phyloP scores from a whole-genome alignment of 371 early-diverging fungal genomes.

The Quaeritorhiza haematococci region DNA sequence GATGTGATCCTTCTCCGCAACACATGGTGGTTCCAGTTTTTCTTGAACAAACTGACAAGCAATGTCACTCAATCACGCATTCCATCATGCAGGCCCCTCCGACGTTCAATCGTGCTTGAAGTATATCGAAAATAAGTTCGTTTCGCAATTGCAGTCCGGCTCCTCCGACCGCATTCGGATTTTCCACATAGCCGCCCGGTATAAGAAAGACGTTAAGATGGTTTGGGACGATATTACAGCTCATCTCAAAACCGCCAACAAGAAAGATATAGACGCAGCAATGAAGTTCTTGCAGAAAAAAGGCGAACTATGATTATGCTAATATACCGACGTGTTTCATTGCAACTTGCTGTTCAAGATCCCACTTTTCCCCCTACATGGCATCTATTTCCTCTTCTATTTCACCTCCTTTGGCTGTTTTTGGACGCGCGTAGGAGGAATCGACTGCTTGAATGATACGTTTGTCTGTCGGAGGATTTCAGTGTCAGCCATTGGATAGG shows the following conservation, averaged over 20 bases:
- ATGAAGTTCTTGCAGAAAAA: constrained; percentile 7
- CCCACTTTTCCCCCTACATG: no score
- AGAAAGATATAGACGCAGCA: constrained; percentile 12
- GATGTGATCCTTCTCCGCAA: constrained; percentile 1
- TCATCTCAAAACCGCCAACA: constrained; percentile 7
- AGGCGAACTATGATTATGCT: no score
- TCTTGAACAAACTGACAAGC: neutral
- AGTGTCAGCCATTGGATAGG: no score
- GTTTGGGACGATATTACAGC: constrained; percentile 14
- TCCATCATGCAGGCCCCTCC: neutral
- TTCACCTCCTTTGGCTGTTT: no score
- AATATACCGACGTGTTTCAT: no score
- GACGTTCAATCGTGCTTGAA: neutral
- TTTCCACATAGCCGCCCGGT: constrained; percentile 20
- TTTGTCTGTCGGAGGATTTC: no score
- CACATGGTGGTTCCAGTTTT: constrained; percentile 1
- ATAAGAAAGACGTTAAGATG: constrained; percentile 16
- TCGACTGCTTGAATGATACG: no score
- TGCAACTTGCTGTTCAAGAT: no score
- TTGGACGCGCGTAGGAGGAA: no score
- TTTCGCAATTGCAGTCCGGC: constrained; percentile 11
- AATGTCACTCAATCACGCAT: neutral
- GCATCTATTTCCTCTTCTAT: no score
- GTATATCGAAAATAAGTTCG: no score
- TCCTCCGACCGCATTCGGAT: constrained; percentile 6